Evolutionary conservation across 2,329 filamentous ascomycete species (phyloP).

Genomic region (Pyrenochaeta sp.): DNA sequence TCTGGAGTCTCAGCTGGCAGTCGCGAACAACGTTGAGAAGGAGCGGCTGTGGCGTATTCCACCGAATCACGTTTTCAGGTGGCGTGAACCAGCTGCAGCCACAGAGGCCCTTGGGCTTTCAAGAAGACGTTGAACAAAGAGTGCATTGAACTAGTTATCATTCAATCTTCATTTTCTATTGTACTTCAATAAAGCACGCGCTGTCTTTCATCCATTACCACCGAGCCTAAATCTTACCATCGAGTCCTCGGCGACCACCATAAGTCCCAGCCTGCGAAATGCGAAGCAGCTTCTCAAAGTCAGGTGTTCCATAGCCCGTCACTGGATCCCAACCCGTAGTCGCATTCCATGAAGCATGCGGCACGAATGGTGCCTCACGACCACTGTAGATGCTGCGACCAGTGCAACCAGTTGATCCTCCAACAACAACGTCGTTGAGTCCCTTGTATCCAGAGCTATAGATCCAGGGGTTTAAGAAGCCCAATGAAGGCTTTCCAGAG

Average conservation of each 20-base stretch:
- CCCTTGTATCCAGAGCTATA: conserved; percentile 53
- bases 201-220: too few species aligned
- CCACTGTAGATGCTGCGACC: conserved; percentile 49
- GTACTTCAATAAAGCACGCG: too few species aligned
- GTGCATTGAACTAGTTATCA: too few species aligned
- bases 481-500: conserved; percentile 42
- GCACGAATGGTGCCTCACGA: conserved; percentile 49
- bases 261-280: conserved; percentile 28
- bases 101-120: too few species aligned
- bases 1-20: too few species aligned
- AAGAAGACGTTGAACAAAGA: too few species aligned
- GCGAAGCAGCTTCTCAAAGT: conserved; percentile 44
- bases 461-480: conserved; percentile 52
- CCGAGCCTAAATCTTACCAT: background rate
- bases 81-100: too few species aligned
- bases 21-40: too few species aligned
- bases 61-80: too few species aligned
- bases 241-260: conserved; percentile 20
- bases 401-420: conserved; percentile 56
- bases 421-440: conserved; percentile 59
- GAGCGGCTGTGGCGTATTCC: too few species aligned
- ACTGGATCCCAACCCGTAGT: conserved; percentile 60
- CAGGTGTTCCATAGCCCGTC: conserved; percentile 52
- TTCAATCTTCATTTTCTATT: too few species aligned
- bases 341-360: conserved; percentile 60